Conservation (phyloP, 495 filamentous ascomycete genomes). For the Trichoderma erinaceum region DNA sequence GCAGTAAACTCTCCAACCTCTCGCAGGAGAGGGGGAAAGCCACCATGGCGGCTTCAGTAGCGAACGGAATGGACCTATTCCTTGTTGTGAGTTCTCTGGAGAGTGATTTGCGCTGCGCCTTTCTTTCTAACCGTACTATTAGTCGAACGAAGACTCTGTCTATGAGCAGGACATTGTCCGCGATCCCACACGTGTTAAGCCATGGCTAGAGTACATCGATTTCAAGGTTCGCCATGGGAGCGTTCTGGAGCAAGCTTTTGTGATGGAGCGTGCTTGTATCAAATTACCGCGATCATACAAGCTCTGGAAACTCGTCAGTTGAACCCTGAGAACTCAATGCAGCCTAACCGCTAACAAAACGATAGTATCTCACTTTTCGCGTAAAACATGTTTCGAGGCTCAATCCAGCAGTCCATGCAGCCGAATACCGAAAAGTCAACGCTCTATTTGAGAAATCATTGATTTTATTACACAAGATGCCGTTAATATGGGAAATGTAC, state of each 20-base stretch:
- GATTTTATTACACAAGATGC: constrained; percentile 98
- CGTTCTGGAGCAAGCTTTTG: constrained; percentile 85
- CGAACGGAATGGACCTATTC: constrained; percentile 53
- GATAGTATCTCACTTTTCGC: constrained; percentile 79
- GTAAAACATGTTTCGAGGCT: constrained; percentile 74
- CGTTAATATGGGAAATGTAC: constrained; percentile 97
- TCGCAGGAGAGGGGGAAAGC: not conserved
- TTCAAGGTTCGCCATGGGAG: constrained; percentile 85
- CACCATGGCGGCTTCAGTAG: constrained; percentile 26
- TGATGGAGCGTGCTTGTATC: constrained; percentile 85
- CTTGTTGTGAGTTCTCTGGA: constrained; percentile 59
- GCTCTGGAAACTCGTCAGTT: constrained; percentile 88
- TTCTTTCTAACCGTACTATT: constrained; percentile 15
- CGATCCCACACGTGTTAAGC: constrained; percentile 79
- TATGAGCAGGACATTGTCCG: constrained; percentile 95
- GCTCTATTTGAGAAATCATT: constrained; percentile 90
- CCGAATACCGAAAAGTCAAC: constrained; percentile 90
- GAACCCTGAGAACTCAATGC: not conserved
- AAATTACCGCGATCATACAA: constrained; percentile 94
- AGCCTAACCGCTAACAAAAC: constrained; percentile 21
- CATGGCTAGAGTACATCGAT: constrained; percentile 93
- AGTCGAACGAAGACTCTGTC: constrained; percentile 81
- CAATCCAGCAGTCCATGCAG: constrained; percentile 73
- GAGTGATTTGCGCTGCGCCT: not conserved
- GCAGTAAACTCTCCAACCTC: not conserved